Conservation (phyloP, 139 green algal species). For the Chlorokybus atmophyticus region DNA sequence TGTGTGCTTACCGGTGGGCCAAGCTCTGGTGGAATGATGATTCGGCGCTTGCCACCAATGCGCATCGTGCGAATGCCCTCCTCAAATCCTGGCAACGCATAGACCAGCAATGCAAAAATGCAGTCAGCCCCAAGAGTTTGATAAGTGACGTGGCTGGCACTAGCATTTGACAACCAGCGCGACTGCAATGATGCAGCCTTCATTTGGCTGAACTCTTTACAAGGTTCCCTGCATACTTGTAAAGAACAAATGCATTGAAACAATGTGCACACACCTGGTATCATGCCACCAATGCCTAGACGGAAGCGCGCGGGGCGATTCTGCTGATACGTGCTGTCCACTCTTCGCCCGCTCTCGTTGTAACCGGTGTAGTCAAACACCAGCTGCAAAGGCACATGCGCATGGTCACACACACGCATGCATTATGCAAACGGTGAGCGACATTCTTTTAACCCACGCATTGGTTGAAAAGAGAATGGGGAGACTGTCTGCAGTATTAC, state of each 20-base stretch:
- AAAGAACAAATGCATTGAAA: no score
- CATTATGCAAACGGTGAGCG: background rate
- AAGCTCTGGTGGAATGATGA: constrained; percentile 87
- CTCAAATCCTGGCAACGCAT: constrained; percentile 77
- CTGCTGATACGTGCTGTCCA: constrained; percentile 82
- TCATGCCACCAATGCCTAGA: constrained; percentile 82
- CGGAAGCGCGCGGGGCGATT: constrained; percentile 58
- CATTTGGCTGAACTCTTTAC: no score
- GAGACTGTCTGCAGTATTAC: constrained; percentile 27
- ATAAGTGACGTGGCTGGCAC: no score
- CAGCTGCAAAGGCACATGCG: constrained; percentile 14
- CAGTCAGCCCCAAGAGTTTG: no score
- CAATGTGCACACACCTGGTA: constrained; percentile 61
- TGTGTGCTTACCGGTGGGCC: constrained; percentile 64
- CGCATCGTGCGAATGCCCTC: constrained; percentile 77
- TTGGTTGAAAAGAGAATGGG: background rate
- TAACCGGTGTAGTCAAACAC: constrained; percentile 93
- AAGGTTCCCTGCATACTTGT: no score
- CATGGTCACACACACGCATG: background rate
- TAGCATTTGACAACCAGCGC: no score
- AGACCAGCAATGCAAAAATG: background rate
- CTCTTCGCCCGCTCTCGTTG: constrained; percentile 77
- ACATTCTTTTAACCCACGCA: background rate
- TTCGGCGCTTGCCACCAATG: constrained; percentile 60
- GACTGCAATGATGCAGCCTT: no score